A percentile compares a stretch with the other conserved stretches of the same genome.
Evolutionary conservation across 352 stramenopile species (phyloP).

Genomic region (Phytophthora pluvialis): DNA sequence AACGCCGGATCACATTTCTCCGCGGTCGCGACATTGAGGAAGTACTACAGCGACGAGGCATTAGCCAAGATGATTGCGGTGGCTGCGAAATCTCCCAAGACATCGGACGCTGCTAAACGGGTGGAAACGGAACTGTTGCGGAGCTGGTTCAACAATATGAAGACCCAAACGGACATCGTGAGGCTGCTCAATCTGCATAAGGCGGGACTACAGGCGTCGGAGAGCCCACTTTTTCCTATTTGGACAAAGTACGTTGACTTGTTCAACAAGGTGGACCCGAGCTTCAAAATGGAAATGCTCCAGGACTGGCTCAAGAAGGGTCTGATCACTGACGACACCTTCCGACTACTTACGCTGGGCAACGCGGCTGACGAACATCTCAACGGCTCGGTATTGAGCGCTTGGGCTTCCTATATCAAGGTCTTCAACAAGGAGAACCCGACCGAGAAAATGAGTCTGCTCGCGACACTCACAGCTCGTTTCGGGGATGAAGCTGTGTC

Average conservation of each 20-base stretch:
- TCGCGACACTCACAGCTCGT: slow-evolving; percentile 13
- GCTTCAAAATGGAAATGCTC: slow-evolving; percentile 12
- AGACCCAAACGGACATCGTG: slow-evolving; percentile 10
- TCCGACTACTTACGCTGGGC: slow-evolving; percentile 13
- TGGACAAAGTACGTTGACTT: slow-evolving; percentile 14
- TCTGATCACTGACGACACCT: slow-evolving; percentile 12
- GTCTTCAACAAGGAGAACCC: slow-evolving; percentile 25
- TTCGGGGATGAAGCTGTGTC: slow-evolving; percentile 21
- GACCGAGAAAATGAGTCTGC: slow-evolving; percentile 8
- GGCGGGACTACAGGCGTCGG: not conserved
- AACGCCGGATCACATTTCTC: not conserved
- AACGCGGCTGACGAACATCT: slow-evolving; percentile 16
- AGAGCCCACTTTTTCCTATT: slow-evolving; percentile 11
- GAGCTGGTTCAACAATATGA: slow-evolving; percentile 17
- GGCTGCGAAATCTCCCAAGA: not conserved
- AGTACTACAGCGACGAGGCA: not conserved
- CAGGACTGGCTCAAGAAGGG: slow-evolving; percentile 15
- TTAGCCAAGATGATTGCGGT: slow-evolving; percentile 9
- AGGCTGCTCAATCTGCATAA: not conserved
- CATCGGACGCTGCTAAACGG: slow-evolving; percentile 7
- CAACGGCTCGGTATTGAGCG: not conserved
- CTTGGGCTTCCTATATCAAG: slow-evolving; percentile 22
- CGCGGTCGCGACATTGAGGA: slow-evolving; percentile 4
- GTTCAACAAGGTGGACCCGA: slow-evolving; percentile 20
- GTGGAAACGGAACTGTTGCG: slow-evolving; percentile 18